Evolutionary conservation across 805 yeast species (phyloP).

Genomic region (Sugiyamaella americana): DNA sequence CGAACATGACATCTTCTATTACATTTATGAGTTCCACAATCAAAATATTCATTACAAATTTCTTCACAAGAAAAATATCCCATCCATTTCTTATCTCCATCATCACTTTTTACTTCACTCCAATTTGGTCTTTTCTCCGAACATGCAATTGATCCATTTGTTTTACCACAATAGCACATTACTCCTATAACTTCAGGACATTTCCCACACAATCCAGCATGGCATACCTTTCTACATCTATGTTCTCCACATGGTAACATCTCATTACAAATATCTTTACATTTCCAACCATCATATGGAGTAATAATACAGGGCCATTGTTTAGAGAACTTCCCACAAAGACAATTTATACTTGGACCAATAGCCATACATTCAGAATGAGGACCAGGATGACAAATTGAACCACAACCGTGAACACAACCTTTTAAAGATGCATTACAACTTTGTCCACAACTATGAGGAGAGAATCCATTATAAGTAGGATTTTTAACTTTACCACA

Average conservation of each 20-base stretch:
- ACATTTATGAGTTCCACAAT: constrained; percentile 61
- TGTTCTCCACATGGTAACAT: constrained; percentile 68
- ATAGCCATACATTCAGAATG: constrained; percentile 76
- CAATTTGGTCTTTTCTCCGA: constrained; percentile 13
- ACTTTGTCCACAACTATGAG: constrained; percentile 86
- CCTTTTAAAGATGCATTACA: constrained; percentile 51
- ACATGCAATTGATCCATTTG: constrained; percentile 24
- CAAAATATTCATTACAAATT: constrained; percentile 42
- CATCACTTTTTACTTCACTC: constrained; percentile 23
- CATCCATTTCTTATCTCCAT: constrained; percentile 35
- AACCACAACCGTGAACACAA: constrained; percentile 64
- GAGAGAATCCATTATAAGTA: constrained; percentile 42
- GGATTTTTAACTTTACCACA: constrained; percentile 78
- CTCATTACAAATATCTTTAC: constrained; percentile 57
- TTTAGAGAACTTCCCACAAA: constrained; percentile 61
- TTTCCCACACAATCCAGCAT: constrained; percentile 74
- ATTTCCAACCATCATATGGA: constrained; percentile 66
- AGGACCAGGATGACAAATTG: constrained; percentile 83
- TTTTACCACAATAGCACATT: constrained; percentile 71
- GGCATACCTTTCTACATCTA: constrained; percentile 58
- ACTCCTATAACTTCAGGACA: constrained; percentile 48
- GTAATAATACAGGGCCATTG: constrained; percentile 72
- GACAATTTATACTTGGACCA: constrained; percentile 64
- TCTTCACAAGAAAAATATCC: constrained; percentile 49
- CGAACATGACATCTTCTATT: constrained; percentile 49